Base-by-base conservation (phyloP, 1,284 basidiomycete genomes). In the Cryptococcus wingfieldii region DNA sequence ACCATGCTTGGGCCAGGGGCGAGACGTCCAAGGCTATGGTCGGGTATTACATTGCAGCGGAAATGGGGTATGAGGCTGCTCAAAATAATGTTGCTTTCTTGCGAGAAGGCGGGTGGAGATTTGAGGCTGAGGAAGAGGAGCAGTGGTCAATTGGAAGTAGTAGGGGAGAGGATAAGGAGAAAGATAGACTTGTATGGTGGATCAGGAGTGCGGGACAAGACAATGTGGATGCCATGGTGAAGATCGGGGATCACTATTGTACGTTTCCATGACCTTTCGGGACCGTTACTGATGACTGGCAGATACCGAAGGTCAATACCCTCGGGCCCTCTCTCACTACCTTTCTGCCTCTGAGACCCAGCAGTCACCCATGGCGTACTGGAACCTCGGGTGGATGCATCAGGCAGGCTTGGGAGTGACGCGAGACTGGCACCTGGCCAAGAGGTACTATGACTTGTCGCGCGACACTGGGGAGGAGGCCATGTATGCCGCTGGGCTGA, bases 381-480 rank as follows among this genome's bases (percentile, higher is more conserved):
- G 94, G 93, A 97, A 97, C 70, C 78, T 98, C 27, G 96, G 95
- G 1, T 97, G 89, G 89, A 96, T 98, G 92, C 97, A 98, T 74
- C 95, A 98, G 78, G 89, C 92, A 67, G 96, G 96, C 0, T 75
- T 89, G 27, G 96, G 96, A 4, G 90, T 98, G 0, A 84, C 88
- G 23, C 63, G 91, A 84, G 95, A 98, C 76, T 98, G 92, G 80
- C 89, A 96, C 75, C 83, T 98, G 16, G 96, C 96, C 0, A 99
- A 98, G 77, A 83, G 96, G 31, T 88, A 95, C 74, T 98, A 98
- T 72, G 96, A 98, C 74, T 78, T 86, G 56, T 90, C 93, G 2
- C 77, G 90, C 39, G 89, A 90, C 63, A 90, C 88, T 4, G 94
- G 94, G 67, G 28, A 47, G 1, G 92, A 96, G 68, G 92, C 93